These are phyloP conservation scores for Fusarium sp. DNA, from an alignment of 2,329 filamentous ascomycete genomes.

Conservation along the genomic window DNA sequence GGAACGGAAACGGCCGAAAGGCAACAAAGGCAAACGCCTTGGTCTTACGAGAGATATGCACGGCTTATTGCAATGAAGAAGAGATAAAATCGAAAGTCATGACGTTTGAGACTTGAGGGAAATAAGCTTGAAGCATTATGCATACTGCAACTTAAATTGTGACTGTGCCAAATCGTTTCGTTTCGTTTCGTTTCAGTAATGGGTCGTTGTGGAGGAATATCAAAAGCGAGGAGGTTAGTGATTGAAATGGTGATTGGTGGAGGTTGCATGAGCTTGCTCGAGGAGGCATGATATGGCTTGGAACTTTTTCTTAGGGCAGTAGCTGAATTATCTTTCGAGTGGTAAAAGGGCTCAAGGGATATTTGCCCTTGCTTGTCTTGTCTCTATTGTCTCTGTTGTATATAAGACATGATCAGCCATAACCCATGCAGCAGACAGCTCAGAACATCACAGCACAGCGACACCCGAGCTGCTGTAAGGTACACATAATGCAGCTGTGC, in stretches of 20 bases:
- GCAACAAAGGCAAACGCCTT: not conserved
- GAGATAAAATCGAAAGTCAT: constrained; percentile 33
- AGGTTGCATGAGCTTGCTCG: constrained; percentile 21
- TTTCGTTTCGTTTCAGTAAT: constrained; percentile 19
- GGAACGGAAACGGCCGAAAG: constrained; percentile 35
- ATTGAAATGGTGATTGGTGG: constrained; percentile 28
- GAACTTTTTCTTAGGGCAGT: constrained; percentile 7
- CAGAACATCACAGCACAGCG: not conserved
- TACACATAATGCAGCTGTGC: constrained; percentile 32
- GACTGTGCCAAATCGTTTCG: constrained; percentile 13
- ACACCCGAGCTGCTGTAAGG: constrained; percentile 33
- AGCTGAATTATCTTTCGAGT: constrained; percentile 19
- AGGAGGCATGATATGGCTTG: constrained; percentile 38
- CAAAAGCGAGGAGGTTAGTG: constrained; percentile 28
- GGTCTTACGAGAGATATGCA: constrained; percentile 15
- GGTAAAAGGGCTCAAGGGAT: not conserved
- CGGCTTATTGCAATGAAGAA: not conserved
- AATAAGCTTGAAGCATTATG: constrained; percentile 36
- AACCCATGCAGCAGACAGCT: not conserved
- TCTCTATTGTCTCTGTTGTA: constrained; percentile 1
- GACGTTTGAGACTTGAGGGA: constrained; percentile 27
- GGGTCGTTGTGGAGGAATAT: constrained; percentile 16
- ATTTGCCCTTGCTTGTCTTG: not conserved
- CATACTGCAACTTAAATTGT: constrained; percentile 17
- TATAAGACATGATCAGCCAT: constrained; percentile 18